These are phyloP conservation scores for Pseudevernia furfuracea DNA, from an alignment of 495 filamentous ascomycete genomes.

Conservation along the genomic window DNA sequence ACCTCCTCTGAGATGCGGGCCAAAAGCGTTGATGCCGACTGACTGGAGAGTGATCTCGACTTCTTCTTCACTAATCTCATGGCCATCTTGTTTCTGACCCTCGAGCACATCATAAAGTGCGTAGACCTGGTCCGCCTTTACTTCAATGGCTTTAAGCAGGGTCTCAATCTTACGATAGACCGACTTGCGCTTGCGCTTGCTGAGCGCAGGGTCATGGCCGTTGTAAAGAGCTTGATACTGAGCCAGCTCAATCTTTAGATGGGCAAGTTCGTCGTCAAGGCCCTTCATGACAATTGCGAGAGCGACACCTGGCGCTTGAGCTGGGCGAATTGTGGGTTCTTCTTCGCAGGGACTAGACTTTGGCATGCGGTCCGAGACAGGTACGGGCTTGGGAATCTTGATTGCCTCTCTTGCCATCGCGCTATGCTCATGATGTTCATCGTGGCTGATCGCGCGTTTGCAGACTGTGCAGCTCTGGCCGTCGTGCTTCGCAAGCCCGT, in stretches of 20 bases:
- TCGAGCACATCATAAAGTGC: constrained; percentile 84
- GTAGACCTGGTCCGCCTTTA: constrained; percentile 83
- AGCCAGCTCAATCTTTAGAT: constrained; percentile 62
- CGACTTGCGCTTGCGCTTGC: constrained; percentile 59
- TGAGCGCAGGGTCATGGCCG: constrained; percentile 58
- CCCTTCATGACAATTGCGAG: constrained; percentile 73
- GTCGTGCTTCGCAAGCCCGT: constrained; percentile 54
- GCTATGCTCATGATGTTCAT: constrained; percentile 25
- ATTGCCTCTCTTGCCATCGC: constrained; percentile 45
- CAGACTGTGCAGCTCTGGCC: constrained; percentile 69
- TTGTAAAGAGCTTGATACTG: constrained; percentile 55
- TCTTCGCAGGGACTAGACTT: constrained; percentile 47
- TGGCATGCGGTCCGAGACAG: constrained; percentile 61
- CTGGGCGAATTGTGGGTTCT: constrained; percentile 69
- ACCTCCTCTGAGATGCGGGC: constrained; percentile 15
- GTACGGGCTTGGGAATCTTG: constrained; percentile 57
- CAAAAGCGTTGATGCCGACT: constrained; percentile 42
- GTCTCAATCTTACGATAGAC: constrained; percentile 57
- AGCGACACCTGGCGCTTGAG: constrained; percentile 64
- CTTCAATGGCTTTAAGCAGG: constrained; percentile 58
- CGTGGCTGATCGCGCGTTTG: constrained; percentile 41
- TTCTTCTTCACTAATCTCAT: constrained; percentile 57
- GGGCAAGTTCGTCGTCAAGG: constrained; percentile 73
- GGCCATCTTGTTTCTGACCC: constrained; percentile 59
- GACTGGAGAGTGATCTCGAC: constrained; percentile 61